A percentile compares a stretch with the other conserved stretches of the same genome.
These are phyloP conservation scores for Colletotrichum noveboracense DNA, from an alignment of 2,329 filamentous ascomycete genomes.

Conservation along the genomic window DNA sequence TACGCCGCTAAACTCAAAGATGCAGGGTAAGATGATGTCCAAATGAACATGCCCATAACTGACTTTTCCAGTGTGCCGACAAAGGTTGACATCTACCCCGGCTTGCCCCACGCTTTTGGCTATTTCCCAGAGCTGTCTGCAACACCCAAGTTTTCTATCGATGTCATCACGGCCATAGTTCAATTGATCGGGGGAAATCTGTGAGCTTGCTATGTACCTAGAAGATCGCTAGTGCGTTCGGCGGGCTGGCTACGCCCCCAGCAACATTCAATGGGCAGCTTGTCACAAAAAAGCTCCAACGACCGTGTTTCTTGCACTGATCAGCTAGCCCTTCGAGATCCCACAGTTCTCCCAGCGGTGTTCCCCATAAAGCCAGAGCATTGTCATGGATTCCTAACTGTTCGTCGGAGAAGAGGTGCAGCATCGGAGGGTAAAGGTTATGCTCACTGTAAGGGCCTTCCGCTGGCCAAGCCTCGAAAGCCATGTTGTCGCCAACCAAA, in stretches of 20 bases:
- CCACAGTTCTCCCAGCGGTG: neutral
- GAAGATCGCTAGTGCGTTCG: neutral
- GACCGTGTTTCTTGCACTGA: neutral
- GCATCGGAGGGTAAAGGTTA: neutral
- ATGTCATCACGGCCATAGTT: neutral
- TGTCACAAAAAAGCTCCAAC: neutral
- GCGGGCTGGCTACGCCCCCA: neutral
- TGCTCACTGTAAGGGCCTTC: neutral
- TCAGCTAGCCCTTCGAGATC: neutral
- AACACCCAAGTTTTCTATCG: neutral
- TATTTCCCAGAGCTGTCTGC: neutral
- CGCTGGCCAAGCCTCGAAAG: neutral
- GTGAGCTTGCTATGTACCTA: neutral
- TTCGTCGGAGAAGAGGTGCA: neutral
- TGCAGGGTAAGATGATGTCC: neutral
- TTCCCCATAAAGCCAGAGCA: neutral
- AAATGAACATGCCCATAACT: rapidly evolving
- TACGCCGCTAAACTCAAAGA: neutral
- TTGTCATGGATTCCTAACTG: neutral
- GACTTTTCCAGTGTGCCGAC: neutral
- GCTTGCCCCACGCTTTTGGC: neutral
- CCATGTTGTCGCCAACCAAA: neutral
- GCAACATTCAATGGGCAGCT: neutral
- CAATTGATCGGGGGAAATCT: neutral
- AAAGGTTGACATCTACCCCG: neutral